Percentiles rank a stretch among this genome's conserved stretches.
Evolutionary conservation across 768 basidiomycete genomes (phyloP).

Genomic region (Tylopilus intermedius): DNA sequence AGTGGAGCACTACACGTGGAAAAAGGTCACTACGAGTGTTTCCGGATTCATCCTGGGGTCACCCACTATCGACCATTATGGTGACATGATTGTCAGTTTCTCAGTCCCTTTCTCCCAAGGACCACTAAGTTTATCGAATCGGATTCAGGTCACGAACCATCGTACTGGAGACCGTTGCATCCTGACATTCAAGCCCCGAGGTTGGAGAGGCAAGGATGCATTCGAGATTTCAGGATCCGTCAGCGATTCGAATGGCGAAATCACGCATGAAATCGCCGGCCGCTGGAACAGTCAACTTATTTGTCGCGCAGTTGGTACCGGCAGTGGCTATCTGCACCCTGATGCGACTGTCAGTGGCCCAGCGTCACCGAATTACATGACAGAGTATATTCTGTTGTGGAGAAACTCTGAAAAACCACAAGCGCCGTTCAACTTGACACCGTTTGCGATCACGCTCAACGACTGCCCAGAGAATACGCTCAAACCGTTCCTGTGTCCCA

Average conservation of each 20-base stretch:
- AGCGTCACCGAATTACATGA: conserved; percentile 39
- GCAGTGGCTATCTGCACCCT: conserved; percentile 60
- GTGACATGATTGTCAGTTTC: conserved; percentile 80
- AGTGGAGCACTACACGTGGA: conserved; percentile 91
- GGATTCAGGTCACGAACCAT: conserved; percentile 69
- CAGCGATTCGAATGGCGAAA: conserved; percentile 53
- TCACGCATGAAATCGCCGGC: conserved; percentile 86
- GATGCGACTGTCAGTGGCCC: conserved; percentile 56
- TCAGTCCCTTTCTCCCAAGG: background rate
- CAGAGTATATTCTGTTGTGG: conserved; percentile 86
- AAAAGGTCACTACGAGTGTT: conserved; percentile 87
- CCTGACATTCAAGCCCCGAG: conserved; percentile 92
- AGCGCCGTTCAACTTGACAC: conserved; percentile 92
- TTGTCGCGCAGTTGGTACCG: conserved; percentile 65
- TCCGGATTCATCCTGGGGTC: conserved; percentile 91
- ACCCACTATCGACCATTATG: conserved; percentile 88
- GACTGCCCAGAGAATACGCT: conserved; percentile 73
- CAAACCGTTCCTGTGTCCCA: conserved; percentile 71
- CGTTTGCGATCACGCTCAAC: conserved; percentile 89
- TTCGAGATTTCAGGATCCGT: conserved; percentile 90
- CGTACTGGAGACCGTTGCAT: conserved; percentile 83
- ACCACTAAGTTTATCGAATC: background rate
- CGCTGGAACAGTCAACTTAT: conserved; percentile 95
- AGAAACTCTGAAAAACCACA: conserved; percentile 80
- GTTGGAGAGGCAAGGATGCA: conserved; percentile 89